Evolutionary conservation across 148 eudicot species (phyloP).

Genomic region (Fagopyrum tataricum): DNA sequence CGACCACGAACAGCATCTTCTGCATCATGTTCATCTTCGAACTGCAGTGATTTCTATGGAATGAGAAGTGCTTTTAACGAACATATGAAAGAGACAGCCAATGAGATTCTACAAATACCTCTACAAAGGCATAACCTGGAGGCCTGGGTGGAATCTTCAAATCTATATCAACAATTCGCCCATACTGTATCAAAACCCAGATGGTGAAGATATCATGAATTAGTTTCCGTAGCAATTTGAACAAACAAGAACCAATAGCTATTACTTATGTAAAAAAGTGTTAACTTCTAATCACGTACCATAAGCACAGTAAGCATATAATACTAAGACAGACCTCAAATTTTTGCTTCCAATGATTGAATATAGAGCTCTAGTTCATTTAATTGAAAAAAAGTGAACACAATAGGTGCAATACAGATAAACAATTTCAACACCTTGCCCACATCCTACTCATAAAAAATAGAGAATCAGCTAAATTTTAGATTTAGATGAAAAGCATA

Average conservation of each 20-base stretch:
- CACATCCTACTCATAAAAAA: background rate
- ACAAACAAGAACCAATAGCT: background rate
- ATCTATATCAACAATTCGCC: constrained; percentile 72
- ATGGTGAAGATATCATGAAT: background rate
- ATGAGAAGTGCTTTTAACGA: background rate
- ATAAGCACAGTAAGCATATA: background rate
- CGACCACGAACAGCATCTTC: constrained; percentile 86
- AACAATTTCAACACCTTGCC: background rate
- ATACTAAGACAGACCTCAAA: background rate
- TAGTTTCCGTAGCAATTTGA: background rate
- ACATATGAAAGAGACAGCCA: background rate
- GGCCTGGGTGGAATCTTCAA: constrained; percentile 82
- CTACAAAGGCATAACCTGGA: constrained; percentile 91
- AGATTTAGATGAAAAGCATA: background rate
- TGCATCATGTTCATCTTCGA: constrained; percentile 89
- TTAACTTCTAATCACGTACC: background rate
- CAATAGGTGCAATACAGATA: background rate
- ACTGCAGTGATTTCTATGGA: constrained; percentile 28
- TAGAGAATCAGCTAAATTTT: background rate
- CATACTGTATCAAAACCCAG: constrained; percentile 59
- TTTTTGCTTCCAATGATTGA: background rate
- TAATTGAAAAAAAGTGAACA: background rate
- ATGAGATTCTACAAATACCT: constrained; percentile 38
- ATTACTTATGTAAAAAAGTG: background rate
- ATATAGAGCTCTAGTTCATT: background rate